Evolutionary conservation across 257 asterid species (phyloP).

Genomic region (Penstemon eatonii): DNA sequence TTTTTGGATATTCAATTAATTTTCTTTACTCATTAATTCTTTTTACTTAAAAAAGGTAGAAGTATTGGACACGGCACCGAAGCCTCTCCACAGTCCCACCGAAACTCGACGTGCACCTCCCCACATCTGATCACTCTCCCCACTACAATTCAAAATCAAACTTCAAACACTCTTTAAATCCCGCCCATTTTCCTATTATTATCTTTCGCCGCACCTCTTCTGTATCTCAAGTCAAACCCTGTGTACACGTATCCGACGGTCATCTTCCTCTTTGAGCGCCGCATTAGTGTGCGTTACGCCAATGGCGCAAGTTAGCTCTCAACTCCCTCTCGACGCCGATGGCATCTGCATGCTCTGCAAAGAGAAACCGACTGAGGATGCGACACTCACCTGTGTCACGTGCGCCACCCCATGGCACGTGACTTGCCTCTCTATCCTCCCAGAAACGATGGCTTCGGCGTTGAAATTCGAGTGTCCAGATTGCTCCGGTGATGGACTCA

Average conservation of each 20-base stretch:
- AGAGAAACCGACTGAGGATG: conserved; percentile 42
- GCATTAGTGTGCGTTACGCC: neutral
- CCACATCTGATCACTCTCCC: conserved; percentile 10
- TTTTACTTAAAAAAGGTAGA: too few relatives aligned
- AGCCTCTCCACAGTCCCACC: neutral
- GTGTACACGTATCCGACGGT: neutral
- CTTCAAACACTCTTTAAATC: conserved; percentile 5
- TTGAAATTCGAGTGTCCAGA: conserved; percentile 64
- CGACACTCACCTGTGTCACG: conserved; percentile 53
- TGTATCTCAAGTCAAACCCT: conserved; percentile 6
- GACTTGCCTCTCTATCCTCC: conserved; percentile 43
- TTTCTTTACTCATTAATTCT: too few relatives aligned
- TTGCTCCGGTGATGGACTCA: conserved; percentile 63
- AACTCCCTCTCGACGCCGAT: conserved; percentile 64
- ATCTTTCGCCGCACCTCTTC: neutral
- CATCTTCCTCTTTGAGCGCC: neutral
- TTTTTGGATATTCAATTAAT: too few relatives aligned
- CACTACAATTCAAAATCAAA: conserved; percentile 19
- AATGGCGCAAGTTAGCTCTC: conserved; percentile 44
- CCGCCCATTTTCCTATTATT: conserved; percentile 17
- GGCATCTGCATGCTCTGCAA: conserved; percentile 80
- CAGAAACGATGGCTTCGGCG: conserved; percentile 37
- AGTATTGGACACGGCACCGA: too few relatives aligned
- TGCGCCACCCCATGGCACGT: conserved; percentile 91
- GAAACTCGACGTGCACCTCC: neutral